phyloP scores from a whole-genome alignment of 352 stramenopile genomes.

The Globisporangium cederbergense region DNA sequence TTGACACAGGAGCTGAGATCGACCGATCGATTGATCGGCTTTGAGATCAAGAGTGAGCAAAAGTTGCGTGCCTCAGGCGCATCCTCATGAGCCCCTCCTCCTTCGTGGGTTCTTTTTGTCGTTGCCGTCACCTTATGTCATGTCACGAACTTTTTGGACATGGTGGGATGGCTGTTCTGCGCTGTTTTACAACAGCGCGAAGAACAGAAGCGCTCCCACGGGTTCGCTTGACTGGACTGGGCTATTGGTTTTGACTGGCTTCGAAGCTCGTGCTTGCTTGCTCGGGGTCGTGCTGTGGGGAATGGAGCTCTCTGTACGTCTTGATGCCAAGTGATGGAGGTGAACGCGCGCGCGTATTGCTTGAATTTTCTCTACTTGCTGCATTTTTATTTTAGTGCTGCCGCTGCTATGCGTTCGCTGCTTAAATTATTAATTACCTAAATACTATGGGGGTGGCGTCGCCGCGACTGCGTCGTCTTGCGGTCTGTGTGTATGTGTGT shows the following conservation, averaged over 20 bases:
- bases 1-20: too few species aligned
- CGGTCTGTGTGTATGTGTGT: not conserved
- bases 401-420: not conserved
- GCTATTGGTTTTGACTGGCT: too few species aligned
- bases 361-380: not conserved
- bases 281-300: not conserved
- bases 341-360: not conserved
- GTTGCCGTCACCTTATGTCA: not conserved
- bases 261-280: too few species aligned
- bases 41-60: too few species aligned
- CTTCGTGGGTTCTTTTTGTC: not conserved
- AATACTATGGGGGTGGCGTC: slow-evolving; percentile 9
- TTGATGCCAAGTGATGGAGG: not conserved
- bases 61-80: too few species aligned
- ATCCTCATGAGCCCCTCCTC: too few species aligned
- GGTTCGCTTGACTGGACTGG: too few species aligned
- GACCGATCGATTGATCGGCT: too few species aligned
- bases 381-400: slow-evolving; percentile 1
- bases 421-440: slow-evolving; percentile 11
- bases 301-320: not conserved
- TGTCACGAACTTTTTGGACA: not conserved
- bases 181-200: not conserved
- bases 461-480: not conserved
- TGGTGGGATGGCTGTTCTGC: not conserved
- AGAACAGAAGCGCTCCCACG: too few species aligned